Evolutionary conservation across 805 yeast species (phyloP).

Genomic region (Schwanniomyces yamadae): DNA sequence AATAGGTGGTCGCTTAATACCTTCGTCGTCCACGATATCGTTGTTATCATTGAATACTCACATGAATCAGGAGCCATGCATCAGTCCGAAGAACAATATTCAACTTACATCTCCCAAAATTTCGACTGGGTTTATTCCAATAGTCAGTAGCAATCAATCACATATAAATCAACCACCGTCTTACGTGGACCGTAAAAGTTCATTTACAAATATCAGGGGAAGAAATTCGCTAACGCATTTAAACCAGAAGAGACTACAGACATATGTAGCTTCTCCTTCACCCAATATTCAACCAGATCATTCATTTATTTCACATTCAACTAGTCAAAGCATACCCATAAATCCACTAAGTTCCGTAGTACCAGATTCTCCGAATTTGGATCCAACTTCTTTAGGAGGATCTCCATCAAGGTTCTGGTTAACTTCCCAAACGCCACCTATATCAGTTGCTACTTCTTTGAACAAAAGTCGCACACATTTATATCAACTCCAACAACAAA

Average conservation of each 20-base stretch:
- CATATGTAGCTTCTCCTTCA: conserved; percentile 33
- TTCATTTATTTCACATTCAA: conserved; percentile 6
- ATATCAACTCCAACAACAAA: conserved; percentile 17
- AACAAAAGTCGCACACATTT: conserved; percentile 17
- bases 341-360: conserved; percentile 14
- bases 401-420: conserved; percentile 58
- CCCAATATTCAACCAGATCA: conserved; percentile 19
- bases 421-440: conserved; percentile 54
- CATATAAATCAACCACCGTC: conserved; percentile 5
- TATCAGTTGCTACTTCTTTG: conserved; percentile 23
- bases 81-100: background rate
- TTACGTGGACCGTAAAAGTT: conserved; percentile 17
- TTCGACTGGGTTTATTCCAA: background rate
- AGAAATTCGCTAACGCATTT: conserved; percentile 23
- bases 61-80: conserved; percentile 1
- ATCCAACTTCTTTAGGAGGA: conserved; percentile 52
- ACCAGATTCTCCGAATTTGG: conserved; percentile 54
- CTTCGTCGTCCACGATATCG: conserved; percentile 43
- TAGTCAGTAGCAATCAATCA: background rate
- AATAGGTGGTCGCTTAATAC: conserved; percentile 38
- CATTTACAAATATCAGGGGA: conserved; percentile 15
- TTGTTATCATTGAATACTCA: conserved; percentile 34
- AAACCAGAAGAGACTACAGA: conserved; percentile 36
- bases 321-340: conserved; percentile 31
- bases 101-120: conserved; percentile 4